Evolutionary conservation across 768 basidiomycete species (phyloP).

Genomic region (Boletellus ananas): DNA sequence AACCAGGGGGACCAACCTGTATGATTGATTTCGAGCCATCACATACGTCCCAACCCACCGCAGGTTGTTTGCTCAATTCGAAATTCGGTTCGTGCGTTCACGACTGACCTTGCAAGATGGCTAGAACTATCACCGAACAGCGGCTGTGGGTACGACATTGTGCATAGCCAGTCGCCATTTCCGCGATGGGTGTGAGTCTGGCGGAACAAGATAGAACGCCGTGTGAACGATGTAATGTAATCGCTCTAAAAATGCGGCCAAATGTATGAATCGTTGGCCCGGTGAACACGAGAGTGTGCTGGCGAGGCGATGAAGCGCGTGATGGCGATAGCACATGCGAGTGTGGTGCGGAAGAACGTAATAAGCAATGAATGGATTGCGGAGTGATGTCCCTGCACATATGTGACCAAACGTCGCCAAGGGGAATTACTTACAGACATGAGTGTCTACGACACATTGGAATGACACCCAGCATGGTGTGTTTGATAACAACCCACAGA

Average conservation of each 20-base stretch:
- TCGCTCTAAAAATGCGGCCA: conserved; percentile 1
- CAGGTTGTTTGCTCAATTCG: background rate
- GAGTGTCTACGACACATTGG: background rate
- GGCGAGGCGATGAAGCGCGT: conserved; percentile 1
- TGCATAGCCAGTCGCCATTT: conserved; percentile 20
- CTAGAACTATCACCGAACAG: background rate
- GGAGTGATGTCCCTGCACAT: conserved; percentile 4
- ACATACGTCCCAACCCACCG: too few species aligned
- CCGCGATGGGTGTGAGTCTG: conserved; percentile 1
- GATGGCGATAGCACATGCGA: conserved; percentile 7
- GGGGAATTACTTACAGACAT: background rate
- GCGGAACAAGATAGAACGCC: background rate
- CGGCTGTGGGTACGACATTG: conserved; percentile 4
- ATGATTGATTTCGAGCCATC: too few species aligned
- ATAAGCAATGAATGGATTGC: conserved; percentile 2
- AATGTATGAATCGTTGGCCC: conserved; percentile 5
- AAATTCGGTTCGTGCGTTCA: conserved; percentile 5
- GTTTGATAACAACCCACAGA: background rate
- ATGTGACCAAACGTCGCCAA: background rate
- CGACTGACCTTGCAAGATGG: conserved; percentile 1
- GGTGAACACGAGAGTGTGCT: conserved; percentile 4
- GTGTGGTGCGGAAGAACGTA: conserved; percentile 10
- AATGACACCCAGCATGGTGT: too few species aligned
- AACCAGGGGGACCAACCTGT: too few species aligned
- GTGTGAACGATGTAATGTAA: conserved; percentile 2